phyloP scores from a whole-genome alignment of 139 green algal genomes.

The Yamagishiella unicocca region DNA sequence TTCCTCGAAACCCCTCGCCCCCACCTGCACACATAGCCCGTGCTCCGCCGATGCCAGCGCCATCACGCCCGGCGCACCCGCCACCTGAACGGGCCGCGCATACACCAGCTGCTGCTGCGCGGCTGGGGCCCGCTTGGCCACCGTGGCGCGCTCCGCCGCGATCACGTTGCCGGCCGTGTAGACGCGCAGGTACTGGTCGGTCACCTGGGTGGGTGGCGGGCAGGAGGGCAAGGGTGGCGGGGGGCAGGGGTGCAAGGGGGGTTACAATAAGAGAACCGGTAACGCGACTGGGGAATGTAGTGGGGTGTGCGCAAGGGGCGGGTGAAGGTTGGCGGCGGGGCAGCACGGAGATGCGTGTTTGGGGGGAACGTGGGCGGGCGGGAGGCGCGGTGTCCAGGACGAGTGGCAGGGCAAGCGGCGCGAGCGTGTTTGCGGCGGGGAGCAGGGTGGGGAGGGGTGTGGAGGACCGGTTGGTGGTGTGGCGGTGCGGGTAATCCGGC shows the following conservation, averaged over 20 bases:
- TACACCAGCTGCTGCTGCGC: constrained; percentile 17
- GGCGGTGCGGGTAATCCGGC: no score
- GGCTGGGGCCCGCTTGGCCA: constrained; percentile 19
- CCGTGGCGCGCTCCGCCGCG: constrained; percentile 27
- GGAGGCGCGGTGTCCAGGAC: no score
- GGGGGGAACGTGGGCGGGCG: no score
- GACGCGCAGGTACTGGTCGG: constrained; percentile 59
- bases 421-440: no score
- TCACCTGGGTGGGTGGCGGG: constrained; percentile 45
- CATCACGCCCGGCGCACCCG: constrained; percentile 47
- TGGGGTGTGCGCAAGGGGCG: no score
- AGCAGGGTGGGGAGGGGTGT: no score
- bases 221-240: neutral
- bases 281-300: neutral
- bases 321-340: no score
- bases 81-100: constrained; percentile 20
- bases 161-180: constrained; percentile 51
- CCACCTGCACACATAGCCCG: constrained; percentile 28
- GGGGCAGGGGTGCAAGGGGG: neutral
- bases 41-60: constrained; percentile 41
- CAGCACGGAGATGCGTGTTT: no score
- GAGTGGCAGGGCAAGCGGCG: no score
- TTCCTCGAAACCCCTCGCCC: neutral
- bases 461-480: no score
- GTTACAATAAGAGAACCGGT: no score